Conservation (phyloP, 805 yeast species). For the Isabelozyma heimii region DNA sequence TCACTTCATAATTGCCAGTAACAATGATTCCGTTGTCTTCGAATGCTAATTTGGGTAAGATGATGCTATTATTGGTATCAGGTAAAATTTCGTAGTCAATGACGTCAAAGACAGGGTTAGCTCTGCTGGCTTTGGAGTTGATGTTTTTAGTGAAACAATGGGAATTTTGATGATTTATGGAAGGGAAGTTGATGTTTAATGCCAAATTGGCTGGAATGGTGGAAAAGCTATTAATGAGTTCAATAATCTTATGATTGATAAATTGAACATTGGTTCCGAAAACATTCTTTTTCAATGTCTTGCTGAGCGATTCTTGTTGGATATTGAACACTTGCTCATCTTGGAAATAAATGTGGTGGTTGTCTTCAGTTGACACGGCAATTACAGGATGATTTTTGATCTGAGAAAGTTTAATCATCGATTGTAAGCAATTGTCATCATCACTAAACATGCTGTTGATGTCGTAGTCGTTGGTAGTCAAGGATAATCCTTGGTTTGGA, state of each 20-base stretch:
- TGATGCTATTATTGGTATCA: background rate
- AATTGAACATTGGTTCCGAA: slow-evolving; percentile 19
- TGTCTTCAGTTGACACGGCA: slow-evolving; percentile 23
- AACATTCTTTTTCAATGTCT: slow-evolving; percentile 15
- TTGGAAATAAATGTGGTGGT: slow-evolving; percentile 28
- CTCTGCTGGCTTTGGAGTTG: background rate
- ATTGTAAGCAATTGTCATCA: slow-evolving; percentile 6
- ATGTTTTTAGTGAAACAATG: slow-evolving; percentile 13
- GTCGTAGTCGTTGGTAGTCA: background rate
- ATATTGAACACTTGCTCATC: slow-evolving; percentile 27
- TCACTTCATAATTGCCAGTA: slow-evolving; percentile 2
- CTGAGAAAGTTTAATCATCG: slow-evolving; percentile 16
- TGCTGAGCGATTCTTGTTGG: slow-evolving; percentile 6
- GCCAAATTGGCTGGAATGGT: slow-evolving; percentile 3
- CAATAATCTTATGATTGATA: slow-evolving; percentile 19
- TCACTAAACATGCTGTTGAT: background rate
- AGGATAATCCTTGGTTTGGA: slow-evolving; percentile 27
- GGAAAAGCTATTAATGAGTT: slow-evolving; percentile 10
- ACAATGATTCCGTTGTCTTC: slow-evolving; percentile 1
- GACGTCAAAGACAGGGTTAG: slow-evolving; percentile 2
- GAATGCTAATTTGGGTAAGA: slow-evolving; percentile 4
- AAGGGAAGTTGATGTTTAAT: slow-evolving; percentile 27
- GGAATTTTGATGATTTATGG: slow-evolving; percentile 20
- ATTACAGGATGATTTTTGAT: slow-evolving; percentile 16
- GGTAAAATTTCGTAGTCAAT: background rate